Percentiles rank a stretch among this genome's conserved stretches.
These are phyloP conservation scores for Pythium utonaiense DNA, from an alignment of 352 stramenopile species.

Conservation along the genomic window DNA sequence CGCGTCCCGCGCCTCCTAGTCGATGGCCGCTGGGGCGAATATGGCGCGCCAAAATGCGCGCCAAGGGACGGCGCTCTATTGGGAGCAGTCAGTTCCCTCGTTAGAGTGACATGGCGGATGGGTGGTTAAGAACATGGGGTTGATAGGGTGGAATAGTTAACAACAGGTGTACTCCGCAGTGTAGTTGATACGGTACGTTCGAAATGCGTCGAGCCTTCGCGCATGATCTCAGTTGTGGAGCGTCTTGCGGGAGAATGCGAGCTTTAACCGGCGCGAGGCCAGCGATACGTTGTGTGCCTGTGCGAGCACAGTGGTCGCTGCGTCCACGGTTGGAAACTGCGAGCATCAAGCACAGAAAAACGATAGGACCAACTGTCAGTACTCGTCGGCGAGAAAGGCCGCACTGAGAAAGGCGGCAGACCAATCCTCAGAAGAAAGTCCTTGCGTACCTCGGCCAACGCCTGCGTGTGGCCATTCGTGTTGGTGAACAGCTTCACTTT, in stretches of 20 bases:
- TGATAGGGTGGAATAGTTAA: background rate
- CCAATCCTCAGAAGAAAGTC: background rate
- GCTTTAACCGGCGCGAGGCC: conserved; percentile 36
- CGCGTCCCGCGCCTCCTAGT: background rate
- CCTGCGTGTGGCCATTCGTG: conserved; percentile 43
- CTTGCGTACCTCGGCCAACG: conserved; percentile 35
- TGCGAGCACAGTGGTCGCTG: conserved; percentile 49
- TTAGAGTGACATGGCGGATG: background rate
- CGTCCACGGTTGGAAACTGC: conserved; percentile 44
- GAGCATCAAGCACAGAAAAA: background rate
- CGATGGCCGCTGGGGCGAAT: conserved; percentile 12
- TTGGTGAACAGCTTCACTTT: conserved; percentile 49
- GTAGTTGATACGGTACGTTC: no score
- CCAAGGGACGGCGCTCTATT: conserved; percentile 18
- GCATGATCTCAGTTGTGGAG: conserved; percentile 31
- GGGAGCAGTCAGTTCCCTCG: background rate
- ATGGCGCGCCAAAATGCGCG: conserved; percentile 25
- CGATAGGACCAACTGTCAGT: background rate
- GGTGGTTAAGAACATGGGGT: background rate
- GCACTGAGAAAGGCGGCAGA: background rate
- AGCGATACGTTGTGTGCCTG: conserved; percentile 46
- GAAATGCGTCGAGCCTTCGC: no score
- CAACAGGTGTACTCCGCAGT: no score
- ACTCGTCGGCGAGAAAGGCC: background rate
- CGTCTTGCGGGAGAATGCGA: conserved; percentile 56